Conservation (phyloP, 306 rosid genomes). For the Ochetophila trinervis region DNA sequence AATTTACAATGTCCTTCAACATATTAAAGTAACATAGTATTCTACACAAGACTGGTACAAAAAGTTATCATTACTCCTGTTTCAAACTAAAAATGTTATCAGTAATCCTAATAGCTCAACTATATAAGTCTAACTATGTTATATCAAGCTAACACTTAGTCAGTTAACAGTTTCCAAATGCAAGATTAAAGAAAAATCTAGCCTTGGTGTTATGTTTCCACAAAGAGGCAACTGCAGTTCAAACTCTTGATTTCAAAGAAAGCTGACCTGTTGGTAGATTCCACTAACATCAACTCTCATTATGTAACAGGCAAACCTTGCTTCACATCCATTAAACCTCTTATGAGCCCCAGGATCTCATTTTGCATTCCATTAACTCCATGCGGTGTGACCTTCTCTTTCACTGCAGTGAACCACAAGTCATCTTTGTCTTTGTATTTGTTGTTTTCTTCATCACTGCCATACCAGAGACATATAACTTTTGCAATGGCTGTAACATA, state of each 20-base stretch:
- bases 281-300: not conserved
- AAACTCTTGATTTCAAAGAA: not conserved
- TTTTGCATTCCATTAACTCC: slow-evolving; percentile 53
- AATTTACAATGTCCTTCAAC: too few relatives aligned
- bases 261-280: slow-evolving; percentile 13
- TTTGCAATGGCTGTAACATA: slow-evolving; percentile 71
- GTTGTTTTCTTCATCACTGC: not conserved
- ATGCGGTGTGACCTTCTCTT: slow-evolving; percentile 57
- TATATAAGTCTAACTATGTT: too few relatives aligned
- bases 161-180: too few relatives aligned
- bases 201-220: too few relatives aligned
- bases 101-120: too few relatives aligned
- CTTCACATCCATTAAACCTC: slow-evolving; percentile 57
- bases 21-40: too few relatives aligned
- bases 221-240: too few relatives aligned
- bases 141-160: too few relatives aligned
- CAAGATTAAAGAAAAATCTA: too few relatives aligned
- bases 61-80: too few relatives aligned
- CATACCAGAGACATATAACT: slow-evolving; percentile 60
- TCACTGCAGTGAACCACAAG: slow-evolving; percentile 58
- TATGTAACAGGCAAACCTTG: not conserved
- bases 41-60: too few relatives aligned
- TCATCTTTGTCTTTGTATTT: slow-evolving; percentile 13
- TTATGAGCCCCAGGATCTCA: slow-evolving; percentile 54
- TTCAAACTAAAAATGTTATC: too few relatives aligned